Evolutionary conservation across 805 yeast genomes (phyloP), one percentile per base, ranked within the genome.

Genomic region (Candida oleophila): DNA sequence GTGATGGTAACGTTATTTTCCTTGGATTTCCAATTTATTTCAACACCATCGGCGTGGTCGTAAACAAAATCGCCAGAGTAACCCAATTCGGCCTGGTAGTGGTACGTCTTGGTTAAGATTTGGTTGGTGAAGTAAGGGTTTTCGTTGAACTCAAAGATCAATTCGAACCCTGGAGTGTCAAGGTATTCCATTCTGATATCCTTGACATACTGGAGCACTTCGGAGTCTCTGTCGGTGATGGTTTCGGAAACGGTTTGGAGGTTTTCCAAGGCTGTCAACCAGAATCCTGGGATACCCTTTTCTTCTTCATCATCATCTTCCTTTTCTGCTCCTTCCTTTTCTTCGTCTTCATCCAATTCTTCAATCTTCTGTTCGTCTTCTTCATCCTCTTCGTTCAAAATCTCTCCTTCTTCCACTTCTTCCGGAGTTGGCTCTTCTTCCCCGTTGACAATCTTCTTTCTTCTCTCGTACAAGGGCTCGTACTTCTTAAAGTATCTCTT

Each of bases 1-100:
- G 75, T 71, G 47, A 94, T 81, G 16, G 98, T 92, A 44, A 89
- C 90, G 63, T 94, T 92, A 51, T 75, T 74, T 55, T 85, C 95
- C 59, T 84, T 83, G 45, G 84, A 79, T 52, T 71, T 73, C 99
- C 99, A 94, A 56, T 85, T 73, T 64, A 94, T 87, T 47, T 81
- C 84, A 55, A 80, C 76, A 46, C 98, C 98, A 62, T 89, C 95
- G 11, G 99, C 98, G 64, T 89, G 96, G 69, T 92, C 97, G 68
- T 92, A 94, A 56, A 94, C 90, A 66, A 89, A 92, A 66, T 94
- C 99, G 28, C 99, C 97, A 25, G 91, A 84, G 68, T 89, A 89
- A 19, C 96, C 97, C 56, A 90, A 77, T 69, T 92, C 96, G 50
- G 88, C 89, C 70, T 89, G 96, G 72, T 94, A 94, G 71, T 81